Evolutionary conservation across 2,329 filamentous ascomycete species (phyloP).

Genomic region (Diaporthe humulicola): DNA sequence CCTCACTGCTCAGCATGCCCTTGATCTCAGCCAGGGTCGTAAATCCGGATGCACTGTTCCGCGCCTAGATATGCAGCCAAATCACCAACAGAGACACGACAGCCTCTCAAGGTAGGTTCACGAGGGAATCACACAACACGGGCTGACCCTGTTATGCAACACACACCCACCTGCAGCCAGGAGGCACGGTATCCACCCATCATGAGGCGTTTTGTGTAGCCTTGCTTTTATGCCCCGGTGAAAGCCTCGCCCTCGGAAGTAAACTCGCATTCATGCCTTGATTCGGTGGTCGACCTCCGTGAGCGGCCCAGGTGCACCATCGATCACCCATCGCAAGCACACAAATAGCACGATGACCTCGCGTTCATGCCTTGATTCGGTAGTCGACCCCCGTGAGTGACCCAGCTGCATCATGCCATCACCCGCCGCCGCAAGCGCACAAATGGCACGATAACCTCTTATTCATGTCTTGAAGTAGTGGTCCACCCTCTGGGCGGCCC

Average conservation of each 20-base stretch:
- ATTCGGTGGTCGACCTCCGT: no score
- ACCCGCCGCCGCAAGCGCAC: no score
- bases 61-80: neutral
- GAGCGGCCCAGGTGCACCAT: no score
- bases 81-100: neutral
- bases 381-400: neutral
- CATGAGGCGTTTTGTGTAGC: neutral
- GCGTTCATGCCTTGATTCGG: neutral
- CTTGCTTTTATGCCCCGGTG: neutral
- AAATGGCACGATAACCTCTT: no score
- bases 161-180: no score
- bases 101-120: neutral
- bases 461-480: no score
- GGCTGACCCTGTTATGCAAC: neutral
- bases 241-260: neutral
- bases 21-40: constrained; percentile 2
- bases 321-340: neutral
- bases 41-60: neutral
- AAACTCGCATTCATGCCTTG: neutral
- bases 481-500: no score
- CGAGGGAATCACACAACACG: neutral
- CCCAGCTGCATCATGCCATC: no score
- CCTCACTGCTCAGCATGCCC: no score
- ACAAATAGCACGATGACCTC: neutral
- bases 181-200: neutral